Evolutionary conservation across 2,329 filamentous ascomycete genomes (phyloP).

Genomic region (Fusarium incarnatum): DNA sequence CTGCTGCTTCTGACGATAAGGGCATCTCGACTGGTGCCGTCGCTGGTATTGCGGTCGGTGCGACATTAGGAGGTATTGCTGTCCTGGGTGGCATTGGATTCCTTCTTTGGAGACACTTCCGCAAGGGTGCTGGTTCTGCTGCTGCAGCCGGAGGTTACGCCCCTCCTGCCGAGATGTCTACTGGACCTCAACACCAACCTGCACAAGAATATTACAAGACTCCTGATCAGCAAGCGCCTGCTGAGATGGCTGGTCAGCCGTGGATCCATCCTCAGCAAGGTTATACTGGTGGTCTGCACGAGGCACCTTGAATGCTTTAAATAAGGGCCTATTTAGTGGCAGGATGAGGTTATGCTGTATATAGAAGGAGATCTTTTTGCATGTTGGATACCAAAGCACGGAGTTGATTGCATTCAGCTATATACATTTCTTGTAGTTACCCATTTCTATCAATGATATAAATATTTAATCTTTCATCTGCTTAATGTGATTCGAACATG

Average conservation of each 20-base stretch:
- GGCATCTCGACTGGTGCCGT: slow-evolving; percentile 41
- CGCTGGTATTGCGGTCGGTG: slow-evolving; percentile 44
- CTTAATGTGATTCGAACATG: neutral
- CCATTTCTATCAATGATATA: neutral
- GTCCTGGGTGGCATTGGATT: slow-evolving; percentile 37
- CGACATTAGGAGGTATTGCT: slow-evolving; percentile 35
- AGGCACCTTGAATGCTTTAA: slow-evolving; percentile 17
- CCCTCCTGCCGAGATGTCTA: slow-evolving; percentile 6
- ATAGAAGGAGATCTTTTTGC: neutral
- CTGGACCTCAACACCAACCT: slow-evolving; percentile 9
- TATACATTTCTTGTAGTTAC: neutral
- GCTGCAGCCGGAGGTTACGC: slow-evolving; percentile 2
- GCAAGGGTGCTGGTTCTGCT: slow-evolving; percentile 12
- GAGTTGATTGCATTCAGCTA: slow-evolving; percentile 23
- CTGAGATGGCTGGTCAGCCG: slow-evolving; percentile 27
- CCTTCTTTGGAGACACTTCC: slow-evolving; percentile 37
- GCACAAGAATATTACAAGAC: slow-evolving; percentile 29
- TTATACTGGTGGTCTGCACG: slow-evolving; percentile 27
- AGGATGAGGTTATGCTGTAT: neutral
- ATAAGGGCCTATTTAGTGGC: neutral
- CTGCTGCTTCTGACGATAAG: neutral
- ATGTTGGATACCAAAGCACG: slow-evolving; percentile 8
- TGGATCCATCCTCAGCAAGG: slow-evolving; percentile 20
- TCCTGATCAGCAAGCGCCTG: slow-evolving; percentile 10
- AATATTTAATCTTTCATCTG: neutral